Percentiles rank a stretch among this genome's conserved stretches.
Conservation (phyloP, 768 basidiomycete species). For the Sistotremastrum suecicum region DNA sequence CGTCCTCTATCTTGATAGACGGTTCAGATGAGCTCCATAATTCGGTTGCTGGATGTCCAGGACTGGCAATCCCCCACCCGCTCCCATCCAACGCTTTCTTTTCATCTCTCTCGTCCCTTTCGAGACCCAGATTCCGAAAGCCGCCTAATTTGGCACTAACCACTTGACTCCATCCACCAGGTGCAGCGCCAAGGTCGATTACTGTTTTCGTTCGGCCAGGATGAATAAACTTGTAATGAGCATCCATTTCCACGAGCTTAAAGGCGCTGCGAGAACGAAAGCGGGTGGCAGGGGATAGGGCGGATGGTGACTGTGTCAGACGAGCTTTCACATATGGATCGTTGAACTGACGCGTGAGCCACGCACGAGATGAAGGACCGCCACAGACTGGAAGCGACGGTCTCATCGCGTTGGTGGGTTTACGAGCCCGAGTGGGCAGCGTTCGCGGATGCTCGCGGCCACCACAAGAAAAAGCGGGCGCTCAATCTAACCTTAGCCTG, state of each 20-base stretch:
- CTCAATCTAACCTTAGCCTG: background rate
- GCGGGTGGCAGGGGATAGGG: constrained; percentile 17
- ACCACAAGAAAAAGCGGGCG: background rate
- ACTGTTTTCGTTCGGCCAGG: constrained; percentile 34
- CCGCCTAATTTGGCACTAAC: constrained; percentile 50
- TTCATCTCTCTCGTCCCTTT: constrained; percentile 7
- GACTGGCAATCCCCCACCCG: constrained; percentile 18
- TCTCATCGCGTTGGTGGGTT: too few relatives aligned
- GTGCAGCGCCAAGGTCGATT: constrained; percentile 84
- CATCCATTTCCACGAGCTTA: constrained; percentile 75
- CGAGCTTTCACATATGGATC: constrained; percentile 63
- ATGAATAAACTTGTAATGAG: constrained; percentile 34
- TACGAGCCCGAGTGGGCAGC: background rate
- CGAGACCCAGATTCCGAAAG: constrained; percentile 7
- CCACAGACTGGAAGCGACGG: constrained; percentile 14
- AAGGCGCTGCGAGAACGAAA: constrained; percentile 85
- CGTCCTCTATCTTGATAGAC: constrained; percentile 3
- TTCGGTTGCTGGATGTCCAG: background rate
- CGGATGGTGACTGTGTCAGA: constrained; percentile 17
- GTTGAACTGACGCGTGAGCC: constrained; percentile 55
- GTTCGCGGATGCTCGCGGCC: constrained; percentile 1
- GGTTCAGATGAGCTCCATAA: background rate
- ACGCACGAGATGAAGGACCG: constrained; percentile 33
- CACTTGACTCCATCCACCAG: constrained; percentile 92
- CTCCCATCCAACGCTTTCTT: constrained; percentile 10